Conservation (phyloP, 2,329 filamentous ascomycete species). For the Aspergillus versicolor region DNA sequence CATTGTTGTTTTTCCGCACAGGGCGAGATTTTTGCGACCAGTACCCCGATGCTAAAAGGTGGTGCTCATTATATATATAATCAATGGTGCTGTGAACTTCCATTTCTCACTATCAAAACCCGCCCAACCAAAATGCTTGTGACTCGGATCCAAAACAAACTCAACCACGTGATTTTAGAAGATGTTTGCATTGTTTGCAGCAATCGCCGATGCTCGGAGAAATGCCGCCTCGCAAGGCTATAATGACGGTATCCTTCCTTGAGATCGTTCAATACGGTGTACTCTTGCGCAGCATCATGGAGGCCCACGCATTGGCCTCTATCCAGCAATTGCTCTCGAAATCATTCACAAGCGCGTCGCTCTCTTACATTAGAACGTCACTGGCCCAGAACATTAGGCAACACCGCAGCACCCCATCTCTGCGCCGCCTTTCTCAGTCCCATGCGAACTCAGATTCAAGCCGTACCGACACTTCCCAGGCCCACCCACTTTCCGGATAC, state of each 20-base stretch:
- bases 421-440: conserved; percentile 20
- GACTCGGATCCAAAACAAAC: neutral
- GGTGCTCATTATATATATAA: neutral
- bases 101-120: neutral
- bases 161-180: neutral
- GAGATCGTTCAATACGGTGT: neutral
- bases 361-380: neutral
- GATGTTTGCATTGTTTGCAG: conserved; percentile 41
- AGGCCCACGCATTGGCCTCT: conserved; percentile 21
- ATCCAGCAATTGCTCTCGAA: conserved; percentile 20
- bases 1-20: conserved; percentile 1
- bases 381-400: conserved; percentile 12
- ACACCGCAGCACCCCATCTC: conserved; percentile 22
- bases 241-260: conserved; percentile 14
- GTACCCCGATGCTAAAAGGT: neutral
- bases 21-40: neutral
- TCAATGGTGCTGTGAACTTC: neutral
- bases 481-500: conserved; percentile 44
- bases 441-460: conserved; percentile 11
- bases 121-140: neutral
- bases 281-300: conserved; percentile 22
- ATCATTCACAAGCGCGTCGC: neutral
- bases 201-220: conserved; percentile 4
- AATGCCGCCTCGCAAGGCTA: neutral
- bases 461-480: conserved; percentile 27